Conservation (phyloP, 176 grass and related monocot genomes). For the Melocanna baccifera region DNA sequence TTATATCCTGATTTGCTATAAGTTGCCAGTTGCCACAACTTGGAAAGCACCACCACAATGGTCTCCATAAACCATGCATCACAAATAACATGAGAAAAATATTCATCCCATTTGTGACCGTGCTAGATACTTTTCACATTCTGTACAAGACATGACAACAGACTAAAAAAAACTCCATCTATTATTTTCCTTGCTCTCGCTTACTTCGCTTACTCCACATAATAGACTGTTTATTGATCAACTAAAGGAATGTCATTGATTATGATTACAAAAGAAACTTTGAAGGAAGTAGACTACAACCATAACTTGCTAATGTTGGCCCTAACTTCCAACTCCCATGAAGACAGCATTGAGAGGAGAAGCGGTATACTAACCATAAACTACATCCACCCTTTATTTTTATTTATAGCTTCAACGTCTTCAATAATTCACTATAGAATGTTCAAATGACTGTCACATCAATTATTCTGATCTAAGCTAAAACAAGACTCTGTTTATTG, state of each 20-base stretch:
- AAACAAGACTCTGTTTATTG: background rate
- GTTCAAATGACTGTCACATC: background rate
- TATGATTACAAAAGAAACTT: background rate
- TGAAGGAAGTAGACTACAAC: background rate
- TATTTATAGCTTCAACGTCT: background rate
- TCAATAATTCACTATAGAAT: background rate
- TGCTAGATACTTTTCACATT: no score
- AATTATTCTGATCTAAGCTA: background rate
- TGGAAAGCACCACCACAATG: background rate
- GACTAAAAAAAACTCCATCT: conserved; percentile 20
- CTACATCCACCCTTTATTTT: background rate
- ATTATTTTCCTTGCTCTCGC: background rate
- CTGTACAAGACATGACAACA: conserved; percentile 96
- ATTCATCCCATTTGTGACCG: no score
- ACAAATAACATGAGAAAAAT: no score
- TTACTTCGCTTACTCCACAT: no score
- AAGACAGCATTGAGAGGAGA: background rate
- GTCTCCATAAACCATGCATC: no score
- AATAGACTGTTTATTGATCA: background rate
- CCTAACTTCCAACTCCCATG: no score
- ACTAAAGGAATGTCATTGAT: background rate
- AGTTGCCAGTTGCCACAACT: background rate
- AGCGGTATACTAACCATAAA: background rate
- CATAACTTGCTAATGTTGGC: no score
- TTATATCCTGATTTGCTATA: background rate